Evolutionary conservation across 257 asterid genomes (phyloP), one percentile per base, ranked within the genome.

Genomic region (Fraxinus pennsylvanica): DNA sequence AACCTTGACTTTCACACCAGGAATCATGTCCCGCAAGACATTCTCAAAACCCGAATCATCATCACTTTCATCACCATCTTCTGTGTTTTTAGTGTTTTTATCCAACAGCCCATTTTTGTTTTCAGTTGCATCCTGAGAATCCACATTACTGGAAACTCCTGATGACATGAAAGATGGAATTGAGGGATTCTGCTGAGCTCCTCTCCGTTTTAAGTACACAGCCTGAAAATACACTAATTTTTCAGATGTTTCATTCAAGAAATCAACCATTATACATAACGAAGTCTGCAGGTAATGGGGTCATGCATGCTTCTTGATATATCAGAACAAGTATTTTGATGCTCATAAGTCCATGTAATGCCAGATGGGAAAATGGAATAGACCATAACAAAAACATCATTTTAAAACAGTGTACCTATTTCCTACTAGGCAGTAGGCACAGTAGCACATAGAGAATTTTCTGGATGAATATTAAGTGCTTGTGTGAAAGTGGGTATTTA

Each of bases 1-100:
- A 79, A 95, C 97, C 89, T 92, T 93, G 80, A 95, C 96, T 88
- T 90, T 89, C 87, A 90, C 91, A 72, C 97, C 98, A 82, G 98
- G 98, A 83, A 93, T 93, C 93, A 95, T 87, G 90, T 95, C 97
- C 41, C 82, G 86, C 87, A 95, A 81, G 77, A 88, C 89, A 82
- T 85, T 90, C 81, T 92, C 94, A 68, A 89, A 86, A 85, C 89
- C 87, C 75, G 86, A 82, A 82, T 90, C 97, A 71, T 91, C 98
- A 68, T 91, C 97, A 84, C 57, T 78, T 78, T 90, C 97, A 68
- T 90, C 97, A 74, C 82, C 78, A 77, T 92, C 96, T 72, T 87
- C 96, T 57, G 87, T 67, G 79, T 89, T 94, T 68, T 93, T 94
- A 25, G 88, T 74, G 80, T 83, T 86, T 79, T 84, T 87, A 72